A percentile compares a stretch with the other conserved stretches of the same genome.
Conservation (phyloP, 2,329 filamentous ascomycete genomes). For the Fusarium robinianum region DNA sequence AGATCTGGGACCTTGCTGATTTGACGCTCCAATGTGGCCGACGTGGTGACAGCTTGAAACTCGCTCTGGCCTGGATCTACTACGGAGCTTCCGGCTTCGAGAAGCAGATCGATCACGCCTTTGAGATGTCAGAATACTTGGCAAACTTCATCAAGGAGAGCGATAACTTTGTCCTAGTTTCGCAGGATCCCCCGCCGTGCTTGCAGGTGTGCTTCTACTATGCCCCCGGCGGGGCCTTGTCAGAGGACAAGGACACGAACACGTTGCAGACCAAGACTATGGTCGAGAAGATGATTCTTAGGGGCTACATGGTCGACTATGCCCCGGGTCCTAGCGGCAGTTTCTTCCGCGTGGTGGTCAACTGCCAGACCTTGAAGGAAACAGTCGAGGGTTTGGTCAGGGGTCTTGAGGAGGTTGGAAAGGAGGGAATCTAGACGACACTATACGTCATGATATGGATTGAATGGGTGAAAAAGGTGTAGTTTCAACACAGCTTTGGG, state of each 20-base stretch:
- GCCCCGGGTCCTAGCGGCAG: conserved; percentile 60
- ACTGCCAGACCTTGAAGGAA: conserved; percentile 56
- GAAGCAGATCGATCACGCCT: conserved; percentile 71
- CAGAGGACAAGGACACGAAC: conserved; percentile 49
- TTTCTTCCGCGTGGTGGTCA: conserved; percentile 65
- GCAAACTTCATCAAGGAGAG: conserved; percentile 59
- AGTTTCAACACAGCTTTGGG: too few relatives aligned
- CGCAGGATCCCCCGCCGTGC: conserved; percentile 78
- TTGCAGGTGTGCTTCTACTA: conserved; percentile 96
- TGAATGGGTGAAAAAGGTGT: too few relatives aligned
- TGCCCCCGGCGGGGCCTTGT: conserved; percentile 58
- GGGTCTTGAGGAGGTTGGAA: conserved; percentile 56
- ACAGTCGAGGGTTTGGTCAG: conserved; percentile 59
- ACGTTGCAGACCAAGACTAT: conserved; percentile 55
- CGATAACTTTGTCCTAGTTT: conserved; percentile 71
- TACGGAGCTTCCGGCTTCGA: conserved; percentile 79
- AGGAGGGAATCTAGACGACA: conserved; percentile 16
- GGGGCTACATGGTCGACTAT: conserved; percentile 66
- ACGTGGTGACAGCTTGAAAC: conserved; percentile 81
- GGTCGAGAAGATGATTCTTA: conserved; percentile 51
- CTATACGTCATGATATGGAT: background rate
- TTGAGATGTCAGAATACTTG: conserved; percentile 72
- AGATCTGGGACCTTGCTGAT: conserved; percentile 89
- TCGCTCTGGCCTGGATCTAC: conserved; percentile 88
- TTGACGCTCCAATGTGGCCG: conserved; percentile 92